Base-by-base conservation (phyloP, 164 flowering plant species). In the Malania oleifera region DNA sequence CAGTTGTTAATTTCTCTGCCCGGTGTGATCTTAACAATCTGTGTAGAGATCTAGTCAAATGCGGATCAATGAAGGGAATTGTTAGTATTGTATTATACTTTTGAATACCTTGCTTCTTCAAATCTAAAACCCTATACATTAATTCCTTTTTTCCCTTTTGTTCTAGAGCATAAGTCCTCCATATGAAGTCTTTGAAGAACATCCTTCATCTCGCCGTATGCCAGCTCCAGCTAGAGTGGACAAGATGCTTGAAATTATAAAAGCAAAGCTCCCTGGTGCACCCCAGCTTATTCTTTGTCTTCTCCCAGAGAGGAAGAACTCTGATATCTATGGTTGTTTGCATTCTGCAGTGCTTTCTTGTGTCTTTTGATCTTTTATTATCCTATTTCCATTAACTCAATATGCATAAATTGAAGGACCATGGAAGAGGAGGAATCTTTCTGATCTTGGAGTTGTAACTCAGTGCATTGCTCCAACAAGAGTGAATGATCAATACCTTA, bases 391-490 rank as follows among this genome's bases (percentile, higher is more conserved):
- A 17, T 37, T 22, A 22, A 17, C 50, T 29, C 11, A 14, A 7
- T 59, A 20, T 17, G 23, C 18, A 43, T 38, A 2, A n/a, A n/a
- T 34, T 11, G 0, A 13, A 79, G 88, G 88, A 23, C 78, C 93
- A 0, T 85, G 91, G 91, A 85, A 85, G 66, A 59, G 63, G 26
- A 85, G 75, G 66, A 71, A 69, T 70, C 83, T 85, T n/a, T 64
- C 88, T 38, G 96, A 95, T 0, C 66, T 71, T 69, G 99, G 97
- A 11, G 74, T 91, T 48, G 81, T 81, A 2, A 95, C 97, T 11
- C 99, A 95, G 55, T 95, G 99, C 67, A 80, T 95, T 46, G 87
- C 95, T 23, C 97, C 97, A 2, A 57, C 47, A 0, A 80, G 75
- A 49, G 75, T 81, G 50, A 83, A 85, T 62, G 91, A 82, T 52